Conservation (phyloP, 164 flowering plant genomes). For the Nymphaea thermarum region DNA sequence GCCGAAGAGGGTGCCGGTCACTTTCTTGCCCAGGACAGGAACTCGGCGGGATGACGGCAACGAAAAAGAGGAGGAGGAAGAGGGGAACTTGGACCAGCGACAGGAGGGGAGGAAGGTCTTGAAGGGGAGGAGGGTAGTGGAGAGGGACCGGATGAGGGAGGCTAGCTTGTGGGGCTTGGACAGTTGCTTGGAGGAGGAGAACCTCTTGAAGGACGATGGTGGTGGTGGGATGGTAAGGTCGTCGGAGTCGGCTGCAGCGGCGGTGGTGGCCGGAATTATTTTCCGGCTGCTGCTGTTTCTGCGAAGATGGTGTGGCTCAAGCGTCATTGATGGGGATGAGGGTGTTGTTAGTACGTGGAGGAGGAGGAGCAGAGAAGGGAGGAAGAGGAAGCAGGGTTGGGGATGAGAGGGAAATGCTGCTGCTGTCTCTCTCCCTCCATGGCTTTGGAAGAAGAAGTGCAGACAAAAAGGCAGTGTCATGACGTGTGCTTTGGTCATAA, state of each 20-base stretch:
- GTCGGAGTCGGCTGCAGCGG: background rate
- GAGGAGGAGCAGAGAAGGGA: background rate
- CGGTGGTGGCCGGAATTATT: background rate
- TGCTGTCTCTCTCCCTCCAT: too few species aligned
- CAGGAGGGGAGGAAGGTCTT: conserved; percentile 24
- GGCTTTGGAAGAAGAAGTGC: too few species aligned
- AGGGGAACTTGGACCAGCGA: conserved; percentile 7
- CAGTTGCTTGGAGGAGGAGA: background rate
- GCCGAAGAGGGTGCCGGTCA: conserved; percentile 85
- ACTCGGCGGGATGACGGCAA: conserved; percentile 22
- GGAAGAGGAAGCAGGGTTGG: too few species aligned
- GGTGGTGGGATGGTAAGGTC: background rate
- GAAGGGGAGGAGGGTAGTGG: conserved; percentile 17
- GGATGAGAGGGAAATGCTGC: too few species aligned
- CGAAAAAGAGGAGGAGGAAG: conserved; percentile 5
- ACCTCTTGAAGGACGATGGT: background rate
- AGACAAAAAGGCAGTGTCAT: too few species aligned
- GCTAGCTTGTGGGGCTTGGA: background rate
- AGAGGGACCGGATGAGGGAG: conserved; percentile 7
- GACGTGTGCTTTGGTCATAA: too few species aligned
- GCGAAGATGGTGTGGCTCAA: background rate
- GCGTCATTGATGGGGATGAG: background rate
- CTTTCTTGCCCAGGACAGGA: conserved; percentile 49
- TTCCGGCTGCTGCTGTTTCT: background rate
- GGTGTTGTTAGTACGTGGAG: background rate